Conservation (phyloP, 2,329 filamentous ascomycete species). For the Fusarium dlaminii region DNA sequence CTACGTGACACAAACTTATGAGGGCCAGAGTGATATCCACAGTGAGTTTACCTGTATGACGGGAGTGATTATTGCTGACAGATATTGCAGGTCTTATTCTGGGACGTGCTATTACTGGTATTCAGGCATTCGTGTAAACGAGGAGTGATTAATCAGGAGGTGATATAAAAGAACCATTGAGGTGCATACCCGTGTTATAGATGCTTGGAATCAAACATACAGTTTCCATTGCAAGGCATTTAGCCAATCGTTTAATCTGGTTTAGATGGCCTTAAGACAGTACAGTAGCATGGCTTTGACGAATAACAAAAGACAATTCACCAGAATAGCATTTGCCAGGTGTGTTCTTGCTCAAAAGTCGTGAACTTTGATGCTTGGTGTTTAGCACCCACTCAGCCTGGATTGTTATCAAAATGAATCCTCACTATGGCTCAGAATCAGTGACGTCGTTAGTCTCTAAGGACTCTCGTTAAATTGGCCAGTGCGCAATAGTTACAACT, state of each 20-base stretch:
- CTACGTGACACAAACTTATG: slow-evolving; percentile 97
- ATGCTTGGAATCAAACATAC: slow-evolving; percentile 33
- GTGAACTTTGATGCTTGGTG: background rate
- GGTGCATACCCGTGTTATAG: slow-evolving; percentile 15
- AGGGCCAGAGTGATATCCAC: slow-evolving; percentile 98
- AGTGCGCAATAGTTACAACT: background rate
- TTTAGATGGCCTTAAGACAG: background rate
- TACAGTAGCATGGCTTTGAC: background rate
- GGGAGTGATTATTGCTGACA: slow-evolving; percentile 27
- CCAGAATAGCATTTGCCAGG: background rate
- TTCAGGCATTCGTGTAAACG: slow-evolving; percentile 78
- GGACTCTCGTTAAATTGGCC: background rate
- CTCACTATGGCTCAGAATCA: background rate
- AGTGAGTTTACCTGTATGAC: slow-evolving; percentile 65
- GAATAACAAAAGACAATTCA: background rate
- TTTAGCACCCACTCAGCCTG: slow-evolving; percentile 3
- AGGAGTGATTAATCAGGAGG: slow-evolving; percentile 16
- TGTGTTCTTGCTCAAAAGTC: background rate
- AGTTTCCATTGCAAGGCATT: background rate
- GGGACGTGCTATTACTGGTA: slow-evolving; percentile 74
- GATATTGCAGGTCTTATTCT: slow-evolving; percentile 69
- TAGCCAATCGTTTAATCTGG: background rate
- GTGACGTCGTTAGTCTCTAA: slow-evolving; percentile 16
- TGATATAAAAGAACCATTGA: slow-evolving; percentile 13
- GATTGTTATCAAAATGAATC: background rate